Percentiles rank a stretch among this genome's conserved stretches.
phyloP scores from a whole-genome alignment of 176 grass and related monocot genomes.

The Triticum turgidum region DNA sequence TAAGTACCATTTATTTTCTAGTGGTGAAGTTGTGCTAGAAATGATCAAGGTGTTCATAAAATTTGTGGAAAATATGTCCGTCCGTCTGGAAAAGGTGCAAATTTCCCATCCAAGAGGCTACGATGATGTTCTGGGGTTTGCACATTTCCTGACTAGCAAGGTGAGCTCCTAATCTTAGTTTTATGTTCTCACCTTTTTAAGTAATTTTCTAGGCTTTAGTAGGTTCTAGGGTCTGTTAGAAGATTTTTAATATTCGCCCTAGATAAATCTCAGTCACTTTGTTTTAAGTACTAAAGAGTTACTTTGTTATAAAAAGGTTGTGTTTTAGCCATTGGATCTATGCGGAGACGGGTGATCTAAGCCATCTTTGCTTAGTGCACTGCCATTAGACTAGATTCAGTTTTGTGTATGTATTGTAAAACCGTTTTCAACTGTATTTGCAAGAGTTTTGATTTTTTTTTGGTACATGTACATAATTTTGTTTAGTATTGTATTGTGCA shows the following conservation, averaged over 20 bases:
- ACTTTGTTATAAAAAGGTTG: neutral
- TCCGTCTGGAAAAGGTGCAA: neutral
- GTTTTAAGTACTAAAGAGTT: neutral
- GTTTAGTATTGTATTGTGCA: neutral
- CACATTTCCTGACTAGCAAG: slow-evolving; percentile 13
- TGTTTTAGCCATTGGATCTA: neutral
- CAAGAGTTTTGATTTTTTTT: neutral
- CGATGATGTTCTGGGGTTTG: neutral
- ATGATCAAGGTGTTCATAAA: neutral
- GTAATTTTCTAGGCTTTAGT: neutral
- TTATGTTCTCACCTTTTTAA: neutral
- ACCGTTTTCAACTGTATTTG: neutral
- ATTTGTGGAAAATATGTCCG: neutral
- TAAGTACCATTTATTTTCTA: slow-evolving; percentile 23
- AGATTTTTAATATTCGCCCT: neutral
- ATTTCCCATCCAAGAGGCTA: slow-evolving; percentile 8
- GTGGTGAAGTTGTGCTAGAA: neutral
- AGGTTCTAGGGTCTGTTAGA: neutral
- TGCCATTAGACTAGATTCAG: neutral
- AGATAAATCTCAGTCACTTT: neutral
- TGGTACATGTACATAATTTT: neutral
- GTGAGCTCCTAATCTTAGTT: neutral
- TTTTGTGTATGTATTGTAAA: neutral
- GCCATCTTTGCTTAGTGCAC: no score
- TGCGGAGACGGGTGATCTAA: neutral